phyloP scores from a whole-genome alignment of 352 stramenopile species.

The Phytophthora gonapodyides region DNA sequence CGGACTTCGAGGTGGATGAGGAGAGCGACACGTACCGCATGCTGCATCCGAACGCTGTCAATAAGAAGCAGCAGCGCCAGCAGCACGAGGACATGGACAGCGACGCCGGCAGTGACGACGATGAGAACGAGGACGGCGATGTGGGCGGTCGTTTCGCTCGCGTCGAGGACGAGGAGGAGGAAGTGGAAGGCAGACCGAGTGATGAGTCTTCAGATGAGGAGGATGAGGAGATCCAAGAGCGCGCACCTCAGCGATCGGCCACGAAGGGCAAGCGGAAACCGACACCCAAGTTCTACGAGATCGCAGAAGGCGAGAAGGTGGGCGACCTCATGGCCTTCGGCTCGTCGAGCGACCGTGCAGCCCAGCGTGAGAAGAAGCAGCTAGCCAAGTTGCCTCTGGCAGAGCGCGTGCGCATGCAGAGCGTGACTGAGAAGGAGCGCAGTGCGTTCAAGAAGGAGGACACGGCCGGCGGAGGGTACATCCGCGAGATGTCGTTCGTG shows the following conservation, averaged over 20 bases:
- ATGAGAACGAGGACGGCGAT: constrained; percentile 59
- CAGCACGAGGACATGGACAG: constrained; percentile 93
- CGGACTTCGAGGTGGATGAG: constrained; percentile 98
- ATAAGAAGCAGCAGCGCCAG: constrained; percentile 70
- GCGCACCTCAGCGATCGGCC: constrained; percentile 9
- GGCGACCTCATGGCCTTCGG: constrained; percentile 81
- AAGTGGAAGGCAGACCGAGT: constrained; percentile 62
- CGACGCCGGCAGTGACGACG: constrained; percentile 74
- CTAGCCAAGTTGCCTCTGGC: constrained; percentile 77
- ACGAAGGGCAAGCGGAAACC: constrained; percentile 44
- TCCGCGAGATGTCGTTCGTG: constrained; percentile 85
- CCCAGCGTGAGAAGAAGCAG: constrained; percentile 81
- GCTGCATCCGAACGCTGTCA: constrained; percentile 93
- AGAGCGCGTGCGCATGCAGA: constrained; percentile 78
- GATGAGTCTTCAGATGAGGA: constrained; percentile 74
- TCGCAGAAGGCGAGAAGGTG: constrained; percentile 82
- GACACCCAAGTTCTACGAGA: constrained; percentile 85
- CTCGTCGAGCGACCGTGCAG: constrained; percentile 62
- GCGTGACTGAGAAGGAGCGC: constrained; percentile 71
- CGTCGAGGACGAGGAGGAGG: constrained; percentile 66
- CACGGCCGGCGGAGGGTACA: constrained; percentile 68
- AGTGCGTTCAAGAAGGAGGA: constrained; percentile 88
- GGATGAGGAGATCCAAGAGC: constrained; percentile 40
- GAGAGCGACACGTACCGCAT: constrained; percentile 96
- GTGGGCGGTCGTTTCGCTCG: constrained; percentile 70